Conservation (phyloP, 2,329 filamentous ascomycete genomes). For the Ascochyta fabae region DNA sequence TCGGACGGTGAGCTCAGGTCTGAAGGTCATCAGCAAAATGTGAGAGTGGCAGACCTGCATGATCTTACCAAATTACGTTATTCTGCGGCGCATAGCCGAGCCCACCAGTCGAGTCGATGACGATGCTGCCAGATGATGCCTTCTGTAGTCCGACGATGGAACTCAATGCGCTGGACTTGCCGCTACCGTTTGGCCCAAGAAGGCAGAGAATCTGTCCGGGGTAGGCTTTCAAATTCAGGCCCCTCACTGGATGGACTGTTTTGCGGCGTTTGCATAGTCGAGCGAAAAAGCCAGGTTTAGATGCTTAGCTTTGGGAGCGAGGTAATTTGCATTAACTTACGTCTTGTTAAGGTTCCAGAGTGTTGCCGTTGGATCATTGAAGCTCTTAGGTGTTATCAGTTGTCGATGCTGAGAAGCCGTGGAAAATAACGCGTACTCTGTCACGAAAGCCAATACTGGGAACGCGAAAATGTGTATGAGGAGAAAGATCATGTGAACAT, state of each 20-base stretch:
- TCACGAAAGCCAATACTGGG: slow-evolving; percentile 27
- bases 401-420: slow-evolving; percentile 42
- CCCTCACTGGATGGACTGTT: slow-evolving; percentile 29
- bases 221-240: slow-evolving; percentile 29
- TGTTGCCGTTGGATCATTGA: slow-evolving; percentile 50
- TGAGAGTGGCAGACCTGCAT: too few relatives aligned
- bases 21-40: slow-evolving; percentile 42
- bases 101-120: slow-evolving; percentile 31
- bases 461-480: slow-evolving; percentile 31
- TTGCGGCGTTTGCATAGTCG: slow-evolving; percentile 28
- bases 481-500: slow-evolving; percentile 31
- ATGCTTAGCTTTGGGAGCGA: not conserved
- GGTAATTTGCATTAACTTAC: slow-evolving; percentile 5
- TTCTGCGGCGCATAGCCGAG: slow-evolving; percentile 36
- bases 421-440: slow-evolving; percentile 29
- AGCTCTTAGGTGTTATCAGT: slow-evolving; percentile 25
- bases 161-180: slow-evolving; percentile 36
- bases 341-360: slow-evolving; percentile 30
- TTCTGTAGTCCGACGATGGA: slow-evolving; percentile 33
- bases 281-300: slow-evolving; percentile 20
- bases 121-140: slow-evolving; percentile 30
- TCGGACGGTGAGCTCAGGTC: slow-evolving; percentile 36
- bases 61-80: slow-evolving; percentile 32
- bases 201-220: slow-evolving; percentile 35
- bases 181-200: slow-evolving; percentile 36